These are phyloP conservation scores for Sporisorium scitamineum DNA, from an alignment of 1,284 basidiomycete genomes.

Conservation along the genomic window DNA sequence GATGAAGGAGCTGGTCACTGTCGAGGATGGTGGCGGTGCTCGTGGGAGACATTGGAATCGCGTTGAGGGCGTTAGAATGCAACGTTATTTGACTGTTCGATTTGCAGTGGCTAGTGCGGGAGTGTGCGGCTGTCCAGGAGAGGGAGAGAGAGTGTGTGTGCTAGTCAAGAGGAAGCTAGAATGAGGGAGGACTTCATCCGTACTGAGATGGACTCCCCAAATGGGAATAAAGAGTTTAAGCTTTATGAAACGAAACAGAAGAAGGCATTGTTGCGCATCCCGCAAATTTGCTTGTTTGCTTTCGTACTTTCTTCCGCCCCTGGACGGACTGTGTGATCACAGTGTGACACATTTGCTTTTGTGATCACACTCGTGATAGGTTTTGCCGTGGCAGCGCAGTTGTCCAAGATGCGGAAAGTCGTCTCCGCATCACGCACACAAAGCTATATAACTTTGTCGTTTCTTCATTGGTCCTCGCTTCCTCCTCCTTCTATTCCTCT, in stretches of 20 bases:
- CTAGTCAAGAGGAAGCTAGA: neutral
- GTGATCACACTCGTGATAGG: neutral
- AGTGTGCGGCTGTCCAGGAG: neutral
- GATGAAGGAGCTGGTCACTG: constrained; percentile 8
- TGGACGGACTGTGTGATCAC: neutral
- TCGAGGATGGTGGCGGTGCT: neutral
- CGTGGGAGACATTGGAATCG: no score
- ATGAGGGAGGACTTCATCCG: neutral
- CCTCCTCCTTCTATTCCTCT: neutral
- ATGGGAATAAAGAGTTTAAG: neutral
- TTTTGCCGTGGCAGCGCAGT: neutral
- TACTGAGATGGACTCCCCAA: neutral
- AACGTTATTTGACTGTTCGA: neutral
- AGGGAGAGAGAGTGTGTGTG: neutral
- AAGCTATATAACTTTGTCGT: constrained; percentile 6
- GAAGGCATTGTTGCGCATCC: neutral
- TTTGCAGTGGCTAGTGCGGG: neutral
- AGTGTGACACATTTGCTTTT: neutral
- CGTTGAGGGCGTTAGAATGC: constrained; percentile 1
- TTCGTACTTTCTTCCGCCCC: neutral
- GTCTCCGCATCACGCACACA: constrained; percentile 5
- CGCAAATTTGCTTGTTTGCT: neutral
- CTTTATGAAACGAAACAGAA: neutral
- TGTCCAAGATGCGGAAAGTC: neutral
- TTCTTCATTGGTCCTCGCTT: neutral